Conservation (phyloP, 257 asterid genomes). For the Prunella vulgaris region DNA sequence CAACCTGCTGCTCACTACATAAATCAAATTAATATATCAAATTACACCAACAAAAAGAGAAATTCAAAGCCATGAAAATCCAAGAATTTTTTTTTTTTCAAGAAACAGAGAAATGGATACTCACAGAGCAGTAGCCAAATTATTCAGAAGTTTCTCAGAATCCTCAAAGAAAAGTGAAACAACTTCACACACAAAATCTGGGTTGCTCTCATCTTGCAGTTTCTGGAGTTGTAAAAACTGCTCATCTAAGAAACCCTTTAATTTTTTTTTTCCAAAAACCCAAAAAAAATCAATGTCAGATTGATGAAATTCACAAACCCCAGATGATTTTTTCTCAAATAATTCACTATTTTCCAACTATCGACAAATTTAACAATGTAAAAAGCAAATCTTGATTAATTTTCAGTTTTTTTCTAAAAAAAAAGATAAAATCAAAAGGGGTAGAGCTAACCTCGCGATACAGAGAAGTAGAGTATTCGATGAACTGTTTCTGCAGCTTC, state of each 20-base stretch:
- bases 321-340: neutral
- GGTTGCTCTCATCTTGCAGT: slow-evolving; percentile 73
- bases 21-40: slow-evolving; percentile 3
- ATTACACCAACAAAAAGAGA: neutral
- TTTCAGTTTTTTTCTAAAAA: no score
- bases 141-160: slow-evolving; percentile 62
- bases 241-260: slow-evolving; percentile 54
- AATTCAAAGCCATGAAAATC: neutral
- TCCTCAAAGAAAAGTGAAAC: slow-evolving; percentile 68
- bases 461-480: slow-evolving; percentile 36
- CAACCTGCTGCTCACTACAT: slow-evolving; percentile 52
- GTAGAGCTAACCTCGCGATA: slow-evolving; percentile 24
- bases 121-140: slow-evolving; percentile 56
- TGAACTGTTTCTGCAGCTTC: slow-evolving; percentile 35
- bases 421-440: neutral
- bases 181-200: slow-evolving; percentile 67
- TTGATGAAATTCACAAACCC: neutral
- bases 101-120: slow-evolving; percentile 12
- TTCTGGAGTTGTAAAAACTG: slow-evolving; percentile 64
- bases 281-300: neutral
- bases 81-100: no score
- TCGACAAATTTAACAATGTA: no score
- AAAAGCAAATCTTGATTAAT: slow-evolving; percentile 12
- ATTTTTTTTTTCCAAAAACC: neutral
- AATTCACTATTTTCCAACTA: no score